These are phyloP conservation scores for Lactifluus piperatus DNA, from an alignment of 768 basidiomycete species.

Conservation along the genomic window DNA sequence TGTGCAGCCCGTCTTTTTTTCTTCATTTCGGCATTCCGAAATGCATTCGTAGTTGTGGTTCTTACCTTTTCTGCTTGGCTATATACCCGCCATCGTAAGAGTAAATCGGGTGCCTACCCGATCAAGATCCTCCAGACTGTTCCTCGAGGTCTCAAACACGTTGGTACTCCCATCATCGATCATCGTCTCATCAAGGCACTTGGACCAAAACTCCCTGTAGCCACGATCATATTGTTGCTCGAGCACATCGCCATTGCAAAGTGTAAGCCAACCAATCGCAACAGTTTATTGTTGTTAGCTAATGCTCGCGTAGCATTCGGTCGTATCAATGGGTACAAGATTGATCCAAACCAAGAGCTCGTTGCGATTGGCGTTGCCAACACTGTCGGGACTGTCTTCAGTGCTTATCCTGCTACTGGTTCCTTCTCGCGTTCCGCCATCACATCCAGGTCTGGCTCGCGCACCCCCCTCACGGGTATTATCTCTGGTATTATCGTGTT, in stretches of 20 bases:
- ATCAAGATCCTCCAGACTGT: conserved; percentile 80
- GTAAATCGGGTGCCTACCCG: conserved; percentile 57
- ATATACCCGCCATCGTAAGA: conserved; percentile 57
- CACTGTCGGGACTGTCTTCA: conserved; percentile 81
- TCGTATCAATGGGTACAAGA: conserved; percentile 90
- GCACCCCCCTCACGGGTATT: conserved; percentile 87
- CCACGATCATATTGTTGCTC: conserved; percentile 81
- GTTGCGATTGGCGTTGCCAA: conserved; percentile 98
- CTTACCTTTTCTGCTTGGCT: conserved; percentile 85
- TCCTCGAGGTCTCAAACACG: conserved; percentile 70
- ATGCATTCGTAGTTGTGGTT: conserved; percentile 83
- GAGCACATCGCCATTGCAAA: conserved; percentile 99
- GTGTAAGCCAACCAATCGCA: conserved; percentile 39
- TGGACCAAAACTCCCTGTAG: conserved; percentile 67
- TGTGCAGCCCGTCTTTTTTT: conserved; percentile 57
- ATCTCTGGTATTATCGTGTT: conserved; percentile 82
- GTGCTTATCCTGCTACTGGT: conserved; percentile 92
- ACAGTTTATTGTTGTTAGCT: neutral
- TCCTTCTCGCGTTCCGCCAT: conserved; percentile 98
- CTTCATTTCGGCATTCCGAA: conserved; percentile 68
- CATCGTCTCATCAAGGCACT: conserved; percentile 52
- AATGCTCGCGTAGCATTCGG: conserved; percentile 62
- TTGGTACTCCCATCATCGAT: conserved; percentile 41
- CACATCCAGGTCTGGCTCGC: conserved; percentile 94
- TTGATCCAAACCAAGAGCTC: conserved; percentile 88